These are phyloP conservation scores for Phanerochaete carnosa DNA, from an alignment of 768 basidiomycete genomes.

Conservation along the genomic window DNA sequence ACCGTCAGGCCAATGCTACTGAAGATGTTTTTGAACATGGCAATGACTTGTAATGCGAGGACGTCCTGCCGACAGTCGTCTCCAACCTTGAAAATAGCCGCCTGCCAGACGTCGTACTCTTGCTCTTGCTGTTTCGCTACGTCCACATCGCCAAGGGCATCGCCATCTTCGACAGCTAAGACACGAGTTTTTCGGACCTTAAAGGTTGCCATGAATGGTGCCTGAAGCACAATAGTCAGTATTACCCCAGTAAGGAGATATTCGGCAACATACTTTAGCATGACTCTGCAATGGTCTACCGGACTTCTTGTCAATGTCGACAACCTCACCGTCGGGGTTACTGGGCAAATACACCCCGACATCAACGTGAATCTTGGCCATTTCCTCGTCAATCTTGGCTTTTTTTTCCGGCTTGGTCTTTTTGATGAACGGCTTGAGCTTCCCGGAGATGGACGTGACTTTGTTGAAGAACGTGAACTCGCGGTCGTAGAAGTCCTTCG, in stretches of 20 bases:
- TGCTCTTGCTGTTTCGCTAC: constrained; percentile 46
- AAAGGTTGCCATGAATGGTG: constrained; percentile 99
- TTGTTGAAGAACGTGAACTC: constrained; percentile 96
- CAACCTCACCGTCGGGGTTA: constrained; percentile 93
- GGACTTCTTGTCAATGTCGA: constrained; percentile 97
- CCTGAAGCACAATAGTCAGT: constrained; percentile 44
- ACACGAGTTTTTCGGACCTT: constrained; percentile 89
- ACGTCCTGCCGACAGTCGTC: constrained; percentile 99
- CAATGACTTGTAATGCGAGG: constrained; percentile 94
- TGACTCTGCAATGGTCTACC: constrained; percentile 96
- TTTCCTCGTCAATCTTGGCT: constrained; percentile 99
- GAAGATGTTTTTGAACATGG: constrained; percentile 99
- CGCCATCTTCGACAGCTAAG: constrained; percentile 65
- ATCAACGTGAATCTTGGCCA: constrained; percentile 92
- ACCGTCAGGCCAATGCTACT: constrained; percentile 81
- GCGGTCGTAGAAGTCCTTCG: constrained; percentile 85
- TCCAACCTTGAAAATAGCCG: constrained; percentile 99
- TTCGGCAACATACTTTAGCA: constrained; percentile 66
- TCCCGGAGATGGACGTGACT: constrained; percentile 97
- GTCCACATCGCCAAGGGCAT: constrained; percentile 60
- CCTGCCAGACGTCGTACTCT: constrained; percentile 91
- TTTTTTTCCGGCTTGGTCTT: constrained; percentile 96
- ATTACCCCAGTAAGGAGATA: neutral
- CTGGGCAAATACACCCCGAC: constrained; percentile 97
- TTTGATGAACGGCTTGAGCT: constrained; percentile 95